Conservation (phyloP, 345 rosid species). For the Syzygium grande region DNA sequence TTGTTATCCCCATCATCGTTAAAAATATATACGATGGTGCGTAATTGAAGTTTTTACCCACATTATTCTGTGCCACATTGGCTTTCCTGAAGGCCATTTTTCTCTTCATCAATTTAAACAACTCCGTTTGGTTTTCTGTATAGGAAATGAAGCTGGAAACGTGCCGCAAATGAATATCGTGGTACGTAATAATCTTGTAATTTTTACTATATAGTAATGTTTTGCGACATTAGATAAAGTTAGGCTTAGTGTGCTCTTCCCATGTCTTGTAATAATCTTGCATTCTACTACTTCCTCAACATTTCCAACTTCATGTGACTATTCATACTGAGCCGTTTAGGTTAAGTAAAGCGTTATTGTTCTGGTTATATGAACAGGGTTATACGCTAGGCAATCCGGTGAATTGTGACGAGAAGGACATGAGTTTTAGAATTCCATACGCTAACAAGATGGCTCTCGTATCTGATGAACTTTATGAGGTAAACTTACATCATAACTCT, state of each 20-base stretch:
- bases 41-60: neutral
- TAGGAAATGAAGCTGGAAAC: neutral
- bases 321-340: neutral
- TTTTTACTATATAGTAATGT: neutral
- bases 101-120: neutral
- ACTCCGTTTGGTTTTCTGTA: neutral
- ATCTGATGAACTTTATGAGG: slow-evolving; percentile 53
- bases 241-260: neutral
- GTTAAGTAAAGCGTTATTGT: neutral
- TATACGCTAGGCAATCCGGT: slow-evolving; percentile 36
- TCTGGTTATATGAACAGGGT: slow-evolving; percentile 19
- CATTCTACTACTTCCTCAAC: neutral
- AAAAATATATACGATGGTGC: slow-evolving; percentile 13
- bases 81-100: neutral
- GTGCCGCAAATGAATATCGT: neutral
- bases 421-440: slow-evolving; percentile 19
- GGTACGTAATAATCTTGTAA: neutral
- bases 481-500: neutral
- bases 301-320: neutral
- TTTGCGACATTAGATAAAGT: neutral
- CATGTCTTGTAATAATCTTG: neutral
- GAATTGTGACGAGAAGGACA: slow-evolving; percentile 13
- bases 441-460: slow-evolving; percentile 45
- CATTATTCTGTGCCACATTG: neutral
- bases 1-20: slow-evolving; percentile 6